Percentiles rank a stretch among this genome's conserved stretches.
phyloP scores from a whole-genome alignment of 139 green algal species.

The Micractinium conductrix region DNA sequence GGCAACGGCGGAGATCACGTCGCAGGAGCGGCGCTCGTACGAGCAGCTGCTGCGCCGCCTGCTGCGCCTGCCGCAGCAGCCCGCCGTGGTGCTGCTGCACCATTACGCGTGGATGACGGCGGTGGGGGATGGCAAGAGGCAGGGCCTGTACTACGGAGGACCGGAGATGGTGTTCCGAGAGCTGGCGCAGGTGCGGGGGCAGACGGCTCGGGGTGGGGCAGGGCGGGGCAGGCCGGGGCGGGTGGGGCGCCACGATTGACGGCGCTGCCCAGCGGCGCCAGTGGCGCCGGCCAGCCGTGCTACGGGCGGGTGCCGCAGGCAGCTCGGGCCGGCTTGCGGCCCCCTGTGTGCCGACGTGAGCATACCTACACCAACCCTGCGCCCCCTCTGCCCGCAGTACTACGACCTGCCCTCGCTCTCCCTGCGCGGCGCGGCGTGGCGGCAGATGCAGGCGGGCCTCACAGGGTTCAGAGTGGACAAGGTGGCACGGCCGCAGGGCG shows the following conservation, averaged over 20 bases:
- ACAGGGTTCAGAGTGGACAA: constrained; percentile 5
- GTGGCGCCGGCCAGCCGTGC: too few species aligned
- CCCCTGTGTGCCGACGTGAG: too few species aligned
- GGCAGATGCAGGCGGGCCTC: neutral
- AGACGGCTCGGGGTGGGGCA: too few species aligned
- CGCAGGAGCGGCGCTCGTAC: neutral
- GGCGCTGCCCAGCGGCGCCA: too few species aligned
- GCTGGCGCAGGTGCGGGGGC: constrained; percentile 12
- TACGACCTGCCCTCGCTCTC: constrained; percentile 5
- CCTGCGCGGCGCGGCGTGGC: neutral
- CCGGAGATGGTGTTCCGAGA: neutral
- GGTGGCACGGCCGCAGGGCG: too few species aligned
- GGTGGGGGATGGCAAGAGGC: neutral
- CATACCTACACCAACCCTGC: too few species aligned
- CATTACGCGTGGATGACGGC: constrained; percentile 12
- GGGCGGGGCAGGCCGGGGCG: neutral
- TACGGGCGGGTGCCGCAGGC: too few species aligned
- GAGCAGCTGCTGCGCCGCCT: constrained; percentile 5
- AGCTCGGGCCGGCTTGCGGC: too few species aligned
- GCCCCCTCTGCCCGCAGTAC: neutral
- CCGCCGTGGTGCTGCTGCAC: constrained; percentile 10
- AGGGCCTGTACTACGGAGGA: neutral
- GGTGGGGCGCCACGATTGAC: neutral
- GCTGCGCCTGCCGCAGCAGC: neutral
- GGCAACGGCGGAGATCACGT: neutral